Percentiles rank a stretch among this genome's conserved stretches.
Evolutionary conservation across 257 asterid species (phyloP).

Genomic region (Oldenlandia corymbosa): DNA sequence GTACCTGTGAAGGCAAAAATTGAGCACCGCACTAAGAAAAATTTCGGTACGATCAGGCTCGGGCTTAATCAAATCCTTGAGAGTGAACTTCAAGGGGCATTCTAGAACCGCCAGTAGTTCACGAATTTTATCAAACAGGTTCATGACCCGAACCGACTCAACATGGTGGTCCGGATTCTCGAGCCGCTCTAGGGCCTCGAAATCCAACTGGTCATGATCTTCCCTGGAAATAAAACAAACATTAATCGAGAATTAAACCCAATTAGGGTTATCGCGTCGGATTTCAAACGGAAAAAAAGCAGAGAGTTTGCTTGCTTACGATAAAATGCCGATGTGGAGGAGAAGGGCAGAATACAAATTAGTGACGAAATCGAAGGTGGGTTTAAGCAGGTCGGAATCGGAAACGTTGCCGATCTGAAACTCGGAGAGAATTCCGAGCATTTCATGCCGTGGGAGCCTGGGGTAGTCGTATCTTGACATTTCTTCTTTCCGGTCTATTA

Average conservation of each 20-base stretch:
- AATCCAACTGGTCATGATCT: slow-evolving; percentile 70
- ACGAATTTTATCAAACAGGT: slow-evolving; percentile 47
- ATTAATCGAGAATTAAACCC: neutral
- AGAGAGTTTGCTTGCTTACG: slow-evolving; percentile 24
- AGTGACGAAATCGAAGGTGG: slow-evolving; percentile 52
- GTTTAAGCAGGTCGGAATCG: slow-evolving; percentile 56
- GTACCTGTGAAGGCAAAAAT: slow-evolving; percentile 68
- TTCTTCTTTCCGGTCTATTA: too few relatives aligned
- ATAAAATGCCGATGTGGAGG: slow-evolving; percentile 40
- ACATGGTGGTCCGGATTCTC: slow-evolving; percentile 79
- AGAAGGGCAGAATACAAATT: slow-evolving; percentile 59
- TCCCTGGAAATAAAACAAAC: slow-evolving; percentile 35
- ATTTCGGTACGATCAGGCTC: slow-evolving; percentile 63
- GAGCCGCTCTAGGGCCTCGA: slow-evolving; percentile 67
- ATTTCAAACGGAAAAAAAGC: neutral
- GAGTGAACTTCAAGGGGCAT: slow-evolving; percentile 59
- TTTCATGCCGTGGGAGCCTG: slow-evolving; percentile 47
- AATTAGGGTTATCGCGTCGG: slow-evolving; percentile 15
- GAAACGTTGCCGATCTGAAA: slow-evolving; percentile 51
- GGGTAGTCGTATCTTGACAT: slow-evolving; percentile 77
- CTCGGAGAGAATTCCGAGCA: slow-evolving; percentile 40
- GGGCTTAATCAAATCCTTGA: slow-evolving; percentile 70
- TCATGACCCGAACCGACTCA: slow-evolving; percentile 46
- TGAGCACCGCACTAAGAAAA: slow-evolving; percentile 73
- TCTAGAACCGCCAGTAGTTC: slow-evolving; percentile 38